Evolutionary conservation across 768 basidiomycete species (phyloP), one percentile per base, ranked within the genome.

Genomic region (Kwoniella newhampshirensis): DNA sequence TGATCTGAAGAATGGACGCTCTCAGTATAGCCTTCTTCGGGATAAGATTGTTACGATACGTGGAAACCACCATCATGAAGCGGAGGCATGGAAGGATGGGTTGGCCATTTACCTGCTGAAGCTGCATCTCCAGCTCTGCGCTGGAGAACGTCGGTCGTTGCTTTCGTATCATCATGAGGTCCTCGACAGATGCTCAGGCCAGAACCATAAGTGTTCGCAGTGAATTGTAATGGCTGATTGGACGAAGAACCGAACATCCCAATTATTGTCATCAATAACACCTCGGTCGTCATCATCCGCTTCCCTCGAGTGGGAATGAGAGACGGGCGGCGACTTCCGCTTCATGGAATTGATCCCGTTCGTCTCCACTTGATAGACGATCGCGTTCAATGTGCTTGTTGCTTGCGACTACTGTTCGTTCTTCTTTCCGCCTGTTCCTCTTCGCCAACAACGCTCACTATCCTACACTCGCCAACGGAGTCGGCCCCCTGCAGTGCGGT

Each of bases 61-160:
- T 20, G 8, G 9, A 6, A n/a, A 45, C 17, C 36, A 32, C 32
- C 32, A 6, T 32, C 13, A 13, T 30, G 42, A 30, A 6, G 52
- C 15, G 11, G 13, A 5, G 40, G 36, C 36, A 21, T 9, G 39
- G 49, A 6, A 18, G 17, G 23, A n/a, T 32, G 12, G 17, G 41
- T 20, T 43, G 51, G 8, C 6, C 1, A 48, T 55, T 53, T 37
- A 76, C 73, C 62, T 74, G 75, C 21, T 70, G 57, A 9, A 76
- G 65, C 57, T 76, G 75, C 13, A 72, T 58, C 56, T 74, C 75
- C 27, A 76, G 66, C 49, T 74, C 75, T 13, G 73, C 71, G 25
- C 61, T 65, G 23, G 66, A 65, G 59, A 71, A 76, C 0, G 67
- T 71, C 6, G 73, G 71, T 28, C 67, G 50, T 49, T 65, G 51